Evolutionary conservation across 495 filamentous ascomycete genomes (phyloP).

Genomic region (Penicillium parvum): DNA sequence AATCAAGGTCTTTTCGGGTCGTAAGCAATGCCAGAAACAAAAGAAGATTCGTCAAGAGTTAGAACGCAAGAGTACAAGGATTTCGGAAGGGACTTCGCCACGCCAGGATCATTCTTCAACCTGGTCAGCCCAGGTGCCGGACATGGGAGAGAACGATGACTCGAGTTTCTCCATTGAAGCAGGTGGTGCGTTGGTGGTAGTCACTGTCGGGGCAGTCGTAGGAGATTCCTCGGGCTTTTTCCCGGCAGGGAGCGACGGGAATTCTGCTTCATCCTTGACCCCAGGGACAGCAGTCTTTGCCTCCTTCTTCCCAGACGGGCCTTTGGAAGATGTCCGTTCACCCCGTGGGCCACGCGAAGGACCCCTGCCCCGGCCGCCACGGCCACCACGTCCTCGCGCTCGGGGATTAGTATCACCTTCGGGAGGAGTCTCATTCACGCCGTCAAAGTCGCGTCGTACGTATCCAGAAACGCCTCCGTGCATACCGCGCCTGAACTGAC

Average conservation of each 20-base stretch:
- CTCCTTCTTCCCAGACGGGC: conserved; percentile 14
- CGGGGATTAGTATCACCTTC: conserved; percentile 6
- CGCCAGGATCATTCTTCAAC: conserved; percentile 34
- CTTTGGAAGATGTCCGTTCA: conserved; percentile 16
- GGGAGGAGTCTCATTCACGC: conserved; percentile 17
- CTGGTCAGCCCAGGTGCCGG: conserved; percentile 41
- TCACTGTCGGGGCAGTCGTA: conserved; percentile 4
- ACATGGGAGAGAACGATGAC: conserved; percentile 19
- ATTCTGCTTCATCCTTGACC: conserved; percentile 33
- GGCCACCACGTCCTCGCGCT: conserved; percentile 25
- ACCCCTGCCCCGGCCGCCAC: conserved; percentile 34
- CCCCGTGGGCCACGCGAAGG: conserved; percentile 29
- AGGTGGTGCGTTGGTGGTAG: conserved; percentile 3
- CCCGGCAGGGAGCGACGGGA: conserved; percentile 40
- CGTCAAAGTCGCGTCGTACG: conserved; percentile 30
- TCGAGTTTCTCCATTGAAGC: conserved; percentile 24
- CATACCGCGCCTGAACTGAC: conserved; percentile 51
- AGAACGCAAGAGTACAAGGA: neutral
- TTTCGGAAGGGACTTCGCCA: neutral
- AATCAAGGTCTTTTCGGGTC: conserved; percentile 11
- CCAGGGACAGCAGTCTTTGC: conserved; percentile 17
- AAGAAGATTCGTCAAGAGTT: conserved; percentile 7
- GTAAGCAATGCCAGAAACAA: conserved; percentile 10
- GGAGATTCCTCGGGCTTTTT: conserved; percentile 11
- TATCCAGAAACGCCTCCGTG: conserved; percentile 54